Conservation (phyloP, 192 early-diverging fungal species). For the Entomortierella lignicola region DNA sequence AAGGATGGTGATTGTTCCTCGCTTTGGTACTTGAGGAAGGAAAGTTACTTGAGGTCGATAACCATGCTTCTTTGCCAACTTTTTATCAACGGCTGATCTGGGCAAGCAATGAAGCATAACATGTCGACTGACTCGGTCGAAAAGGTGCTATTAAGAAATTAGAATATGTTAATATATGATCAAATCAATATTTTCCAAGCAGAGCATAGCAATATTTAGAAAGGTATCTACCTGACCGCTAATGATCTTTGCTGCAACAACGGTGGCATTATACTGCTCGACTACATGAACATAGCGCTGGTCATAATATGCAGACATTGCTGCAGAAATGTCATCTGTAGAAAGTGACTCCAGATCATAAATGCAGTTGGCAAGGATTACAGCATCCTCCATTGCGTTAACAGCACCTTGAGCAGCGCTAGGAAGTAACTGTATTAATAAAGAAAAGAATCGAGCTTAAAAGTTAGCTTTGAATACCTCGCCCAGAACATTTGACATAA, state of each 20-base stretch:
- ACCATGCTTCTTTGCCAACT: not conserved
- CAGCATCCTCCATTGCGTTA: conserved; percentile 21
- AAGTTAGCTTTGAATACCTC: not conserved
- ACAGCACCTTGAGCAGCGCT: conserved; percentile 17
- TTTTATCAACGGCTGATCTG: not conserved
- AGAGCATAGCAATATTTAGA: too few relatives aligned
- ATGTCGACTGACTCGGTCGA: conserved; percentile 7
- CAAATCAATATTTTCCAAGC: not conserved
- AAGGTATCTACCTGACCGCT: conserved; percentile 3
- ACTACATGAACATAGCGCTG: conserved; percentile 8
- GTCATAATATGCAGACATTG: conserved; percentile 7
- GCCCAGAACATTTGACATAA: too few relatives aligned
- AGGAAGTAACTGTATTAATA: conserved; percentile 8
- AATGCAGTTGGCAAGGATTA: conserved; percentile 20
- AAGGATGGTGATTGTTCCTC: not conserved
- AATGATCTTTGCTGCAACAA: not conserved
- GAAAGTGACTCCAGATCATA: conserved; percentile 3
- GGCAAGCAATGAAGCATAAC: conserved; percentile 22
- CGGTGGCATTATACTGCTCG: conserved; percentile 11
- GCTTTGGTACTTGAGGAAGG: conserved; percentile 10
- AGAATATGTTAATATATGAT: too few relatives aligned
- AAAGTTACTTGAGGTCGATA: conserved; percentile 23
- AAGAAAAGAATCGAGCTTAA: not conserved
- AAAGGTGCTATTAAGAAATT: conserved; percentile 2
- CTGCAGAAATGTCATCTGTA: not conserved